Base-by-base conservation (phyloP, 352 stramenopile species). In the Pythium grandisporangium region DNA sequence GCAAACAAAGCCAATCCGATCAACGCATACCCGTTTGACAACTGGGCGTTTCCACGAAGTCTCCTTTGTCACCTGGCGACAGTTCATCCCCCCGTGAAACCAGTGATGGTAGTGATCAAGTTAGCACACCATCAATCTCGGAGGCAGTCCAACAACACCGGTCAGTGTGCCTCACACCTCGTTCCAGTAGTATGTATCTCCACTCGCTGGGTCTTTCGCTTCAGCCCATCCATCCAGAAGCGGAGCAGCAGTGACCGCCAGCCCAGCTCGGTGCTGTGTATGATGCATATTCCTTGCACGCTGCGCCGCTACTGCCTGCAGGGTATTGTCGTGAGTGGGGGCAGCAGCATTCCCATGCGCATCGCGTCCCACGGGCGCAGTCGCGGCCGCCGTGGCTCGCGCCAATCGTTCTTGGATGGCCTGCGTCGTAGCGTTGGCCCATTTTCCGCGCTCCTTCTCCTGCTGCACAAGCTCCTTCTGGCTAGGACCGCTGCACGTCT, bases 121-220 rank as follows among this genome's bases (percentile, higher is more conserved):
- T n/a, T n/a, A n/a, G n/a, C n/a, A n/a, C n/a, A n/a, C n/a, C n/a
- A n/a, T n/a, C n/a, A n/a, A n/a, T n/a, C n/a, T n/a, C n/a, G n/a
- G n/a, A n/a, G n/a, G n/a, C n/a, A n/a, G n/a, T n/a, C n/a, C n/a
- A n/a, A n/a, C n/a, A n/a, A n/a, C n/a, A n/a, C n/a, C n/a, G n/a
- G n/a, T n/a, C n/a, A n/a, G n/a, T n/a, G n/a, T n/a, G n/a, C n/a
- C n/a, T n/a, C 45, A 23, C 23, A 87, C 78, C 65, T 92, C 61
- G 36, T 89, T 87, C 73, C 75, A 92, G 47, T 79, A 92, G 56
- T 92, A 92, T 35, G 34, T 50, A 12, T 87, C 69, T 4, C 75
- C 69, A 4, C 61, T 74, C 2, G 33, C 34, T 3, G 70, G 52
- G 41, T 89, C 78, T 13, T 59, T 25, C 1, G 71, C 53, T 35